A percentile compares a stretch with the other conserved stretches of the same genome.
These are phyloP conservation scores for Capniomyces stellatus DNA, from an alignment of 371 early-diverging fungal species.

Conservation along the genomic window DNA sequence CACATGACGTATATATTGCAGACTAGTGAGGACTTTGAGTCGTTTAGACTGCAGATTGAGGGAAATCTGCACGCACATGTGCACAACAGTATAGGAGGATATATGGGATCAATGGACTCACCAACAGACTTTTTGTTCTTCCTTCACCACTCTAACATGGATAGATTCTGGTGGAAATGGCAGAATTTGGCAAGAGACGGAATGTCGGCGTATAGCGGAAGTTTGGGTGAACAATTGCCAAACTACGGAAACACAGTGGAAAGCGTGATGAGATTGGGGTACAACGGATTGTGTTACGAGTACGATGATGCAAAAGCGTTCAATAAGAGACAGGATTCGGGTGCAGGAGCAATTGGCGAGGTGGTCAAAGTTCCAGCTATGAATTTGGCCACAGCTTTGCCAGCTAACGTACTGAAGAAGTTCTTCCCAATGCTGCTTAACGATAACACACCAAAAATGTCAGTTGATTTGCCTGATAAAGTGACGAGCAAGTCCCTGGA, in stretches of 20 bases:
- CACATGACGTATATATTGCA: constrained; percentile 17
- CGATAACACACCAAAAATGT: neutral
- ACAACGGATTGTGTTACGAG: neutral
- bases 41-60: constrained; percentile 23
- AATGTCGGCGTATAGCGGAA: constrained; percentile 5
- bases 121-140: constrained; percentile 31
- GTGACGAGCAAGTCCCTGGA: neutral
- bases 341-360: constrained; percentile 4
- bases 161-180: constrained; percentile 29
- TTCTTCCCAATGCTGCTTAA: constrained; percentile 7
- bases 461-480: neutral
- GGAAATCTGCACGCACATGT: constrained; percentile 25
- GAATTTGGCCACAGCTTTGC: constrained; percentile 2
- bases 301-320: constrained; percentile 5
- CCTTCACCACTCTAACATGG: constrained; percentile 29
- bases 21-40: constrained; percentile 7
- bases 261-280: neutral
- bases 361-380: constrained; percentile 14
- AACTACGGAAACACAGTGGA: neutral
- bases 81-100: constrained; percentile 20
- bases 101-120: constrained; percentile 19
- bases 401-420: constrained; percentile 2
- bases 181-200: constrained; percentile 12
- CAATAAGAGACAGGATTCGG: constrained; percentile 5
- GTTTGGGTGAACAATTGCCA: neutral